Conservation (phyloP, 208 protist genomes). For the Trypanosoma platydactyli region DNA sequence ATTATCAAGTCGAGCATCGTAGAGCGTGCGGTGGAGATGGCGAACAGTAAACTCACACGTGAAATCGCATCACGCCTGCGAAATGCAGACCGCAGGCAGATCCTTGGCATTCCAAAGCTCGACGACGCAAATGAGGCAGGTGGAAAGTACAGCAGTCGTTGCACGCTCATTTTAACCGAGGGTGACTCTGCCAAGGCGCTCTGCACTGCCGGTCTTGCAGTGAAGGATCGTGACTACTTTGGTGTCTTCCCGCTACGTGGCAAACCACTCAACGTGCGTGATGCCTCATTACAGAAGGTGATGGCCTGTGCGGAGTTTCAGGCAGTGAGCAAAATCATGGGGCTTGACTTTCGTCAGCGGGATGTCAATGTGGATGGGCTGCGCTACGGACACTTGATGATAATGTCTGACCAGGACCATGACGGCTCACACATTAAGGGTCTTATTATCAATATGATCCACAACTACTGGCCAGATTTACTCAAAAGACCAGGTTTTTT, state of each 20-base stretch:
- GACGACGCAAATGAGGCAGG: constrained; percentile 99
- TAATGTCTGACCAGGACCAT: constrained; percentile 99
- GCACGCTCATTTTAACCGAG: constrained; percentile 99
- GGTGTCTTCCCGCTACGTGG: constrained; percentile 99
- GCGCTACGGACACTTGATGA: constrained; percentile 99
- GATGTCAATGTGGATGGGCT: constrained; percentile 91
- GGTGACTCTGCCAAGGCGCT: constrained; percentile 99
- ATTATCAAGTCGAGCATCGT: constrained; percentile 95
- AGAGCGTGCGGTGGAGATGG: constrained; percentile 93
- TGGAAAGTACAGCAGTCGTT: constrained; percentile 92
- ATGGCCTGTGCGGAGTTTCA: constrained; percentile 96
- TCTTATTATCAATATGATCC: constrained; percentile 99
- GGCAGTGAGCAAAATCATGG: constrained; percentile 95
- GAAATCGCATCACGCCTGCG: constrained; percentile 85
- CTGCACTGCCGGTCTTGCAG: constrained; percentile 96
- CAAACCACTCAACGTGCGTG: constrained; percentile 99
- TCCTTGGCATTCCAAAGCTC: constrained; percentile 98
- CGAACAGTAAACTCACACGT: constrained; percentile 95
- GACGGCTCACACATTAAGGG: constrained; percentile 99
- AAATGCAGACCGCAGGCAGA: constrained; percentile 70
- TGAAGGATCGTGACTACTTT: constrained; percentile 99
- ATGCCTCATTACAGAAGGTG: constrained; percentile 94
- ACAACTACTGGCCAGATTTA: constrained; percentile 99
- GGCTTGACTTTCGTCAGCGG: constrained; percentile 92
- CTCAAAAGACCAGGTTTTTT: constrained; percentile 97